These are phyloP conservation scores for Russula vinacea DNA, from an alignment of 768 basidiomycete genomes.

Conservation along the genomic window DNA sequence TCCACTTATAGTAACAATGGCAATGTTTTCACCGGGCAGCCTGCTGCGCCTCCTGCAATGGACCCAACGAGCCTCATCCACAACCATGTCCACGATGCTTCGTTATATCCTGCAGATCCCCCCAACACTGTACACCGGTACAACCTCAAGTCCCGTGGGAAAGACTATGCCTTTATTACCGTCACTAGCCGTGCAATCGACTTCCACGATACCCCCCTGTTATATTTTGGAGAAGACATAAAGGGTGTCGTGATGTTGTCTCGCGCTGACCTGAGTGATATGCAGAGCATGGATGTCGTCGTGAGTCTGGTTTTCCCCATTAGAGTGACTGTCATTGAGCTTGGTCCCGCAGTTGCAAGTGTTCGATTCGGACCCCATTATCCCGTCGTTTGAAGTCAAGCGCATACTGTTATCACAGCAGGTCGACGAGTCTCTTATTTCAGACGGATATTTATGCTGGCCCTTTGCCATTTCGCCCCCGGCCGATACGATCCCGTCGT, in stretches of 20 bases:
- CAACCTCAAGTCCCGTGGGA: constrained; percentile 18
- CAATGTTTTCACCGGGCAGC: background rate
- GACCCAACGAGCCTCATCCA: background rate
- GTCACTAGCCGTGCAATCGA: constrained; percentile 12
- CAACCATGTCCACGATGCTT: background rate
- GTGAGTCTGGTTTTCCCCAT: constrained; percentile 6
- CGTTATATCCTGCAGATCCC: background rate
- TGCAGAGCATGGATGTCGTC: constrained; percentile 20
- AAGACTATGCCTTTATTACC: constrained; percentile 17
- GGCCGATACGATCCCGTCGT: background rate
- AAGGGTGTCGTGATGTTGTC: constrained; percentile 14
- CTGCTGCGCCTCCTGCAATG: background rate
- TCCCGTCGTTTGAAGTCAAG: constrained; percentile 9
- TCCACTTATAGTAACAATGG: constrained; percentile 10
- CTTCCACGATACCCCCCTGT: background rate
- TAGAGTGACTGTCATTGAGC: background rate
- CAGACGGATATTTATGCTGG: constrained; percentile 9
- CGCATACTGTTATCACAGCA: background rate
- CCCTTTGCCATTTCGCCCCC: constrained; percentile 17
- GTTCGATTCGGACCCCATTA: constrained; percentile 5
- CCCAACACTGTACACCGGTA: background rate
- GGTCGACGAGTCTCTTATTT: constrained; percentile 1
- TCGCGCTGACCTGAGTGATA: background rate
- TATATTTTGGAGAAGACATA: constrained; percentile 23
- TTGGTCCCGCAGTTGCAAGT: constrained; percentile 6